Conservation (phyloP, 352 stramenopile species). For the Pythium utonaiense region DNA sequence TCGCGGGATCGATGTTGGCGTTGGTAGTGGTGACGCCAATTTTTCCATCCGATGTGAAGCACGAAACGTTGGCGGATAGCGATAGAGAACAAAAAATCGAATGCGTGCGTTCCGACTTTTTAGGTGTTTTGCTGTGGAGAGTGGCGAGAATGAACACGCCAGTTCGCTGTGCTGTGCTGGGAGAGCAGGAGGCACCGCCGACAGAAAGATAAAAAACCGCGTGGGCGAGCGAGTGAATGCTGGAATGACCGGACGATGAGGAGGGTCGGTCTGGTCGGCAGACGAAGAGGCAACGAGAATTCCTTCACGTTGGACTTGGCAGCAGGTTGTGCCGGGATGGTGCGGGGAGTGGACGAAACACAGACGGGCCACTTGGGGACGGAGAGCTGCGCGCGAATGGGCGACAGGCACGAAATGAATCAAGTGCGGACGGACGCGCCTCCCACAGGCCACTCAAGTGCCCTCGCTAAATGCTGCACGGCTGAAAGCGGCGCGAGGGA, state of each 20-base stretch:
- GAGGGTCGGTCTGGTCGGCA: background rate
- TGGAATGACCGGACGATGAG: conserved; percentile 14
- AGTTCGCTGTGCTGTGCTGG: too few relatives aligned
- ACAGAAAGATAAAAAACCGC: too few relatives aligned
- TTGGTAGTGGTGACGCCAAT: background rate
- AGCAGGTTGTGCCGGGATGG: conserved; percentile 7
- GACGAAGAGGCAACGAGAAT: background rate
- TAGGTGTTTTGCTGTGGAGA: background rate
- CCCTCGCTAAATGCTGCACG: background rate
- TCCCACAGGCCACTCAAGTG: conserved; percentile 10
- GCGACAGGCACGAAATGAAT: conserved; percentile 24
- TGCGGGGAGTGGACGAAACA: background rate
- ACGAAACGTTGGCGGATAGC: background rate
- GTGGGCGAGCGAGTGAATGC: conserved; percentile 20
- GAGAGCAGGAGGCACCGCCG: background rate
- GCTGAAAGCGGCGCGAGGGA: conserved; percentile 3
- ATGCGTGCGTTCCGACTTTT: background rate
- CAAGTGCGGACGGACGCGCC: conserved; percentile 24
- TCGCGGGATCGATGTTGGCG: background rate
- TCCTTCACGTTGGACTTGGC: conserved; percentile 17
- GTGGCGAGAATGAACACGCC: background rate
- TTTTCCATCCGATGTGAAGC: background rate
- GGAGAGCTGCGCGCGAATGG: conserved; percentile 13
- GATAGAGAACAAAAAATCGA: background rate
- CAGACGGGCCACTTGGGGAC: conserved; percentile 14